phyloP scores from a whole-genome alignment of 306 rosid genomes.

The Castanea mollissima region DNA sequence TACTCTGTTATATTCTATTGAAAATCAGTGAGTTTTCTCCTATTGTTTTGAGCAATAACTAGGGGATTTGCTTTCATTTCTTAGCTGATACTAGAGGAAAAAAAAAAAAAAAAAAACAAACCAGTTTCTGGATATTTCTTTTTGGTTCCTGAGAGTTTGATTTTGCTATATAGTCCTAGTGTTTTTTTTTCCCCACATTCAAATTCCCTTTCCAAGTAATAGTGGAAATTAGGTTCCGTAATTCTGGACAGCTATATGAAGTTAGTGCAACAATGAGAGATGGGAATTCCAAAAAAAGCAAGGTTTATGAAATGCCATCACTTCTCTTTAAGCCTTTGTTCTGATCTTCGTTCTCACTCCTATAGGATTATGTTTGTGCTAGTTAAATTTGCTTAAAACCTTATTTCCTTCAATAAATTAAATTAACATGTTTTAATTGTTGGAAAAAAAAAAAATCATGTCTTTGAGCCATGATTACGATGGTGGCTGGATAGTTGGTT shows the following conservation, averaged over 20 bases:
- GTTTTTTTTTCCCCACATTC: neutral
- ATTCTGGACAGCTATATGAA: constrained; percentile 58
- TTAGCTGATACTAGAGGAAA: neutral
- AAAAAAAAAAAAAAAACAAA: neutral
- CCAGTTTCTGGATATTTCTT: constrained; percentile 4
- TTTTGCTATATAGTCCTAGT: neutral
- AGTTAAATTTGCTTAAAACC: neutral
- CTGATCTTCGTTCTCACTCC: constrained; percentile 30
- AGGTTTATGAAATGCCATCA: constrained; percentile 60
- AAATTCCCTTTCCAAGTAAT: constrained; percentile 2
- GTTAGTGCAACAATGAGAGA: constrained; percentile 89
- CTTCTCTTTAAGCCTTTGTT: constrained; percentile 53
- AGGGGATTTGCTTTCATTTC: constrained; percentile 11
- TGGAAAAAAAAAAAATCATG: neutral
- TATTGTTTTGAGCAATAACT: constrained; percentile 17
- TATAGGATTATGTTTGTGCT: neutral
- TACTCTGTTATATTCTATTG: constrained; percentile 14
- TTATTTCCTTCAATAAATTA: neutral
- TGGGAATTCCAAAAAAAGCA: constrained; percentile 90
- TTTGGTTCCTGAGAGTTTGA: neutral
- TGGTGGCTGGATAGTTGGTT: too few relatives aligned
- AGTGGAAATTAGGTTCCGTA: constrained; percentile 18
- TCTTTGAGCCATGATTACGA: neutral
- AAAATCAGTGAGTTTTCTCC: neutral
- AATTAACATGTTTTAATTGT: neutral